Evolutionary conservation across 2,329 filamentous ascomycete genomes (phyloP), one percentile per base, ranked within the genome.

Genomic region (Fusarium newnesense): DNA sequence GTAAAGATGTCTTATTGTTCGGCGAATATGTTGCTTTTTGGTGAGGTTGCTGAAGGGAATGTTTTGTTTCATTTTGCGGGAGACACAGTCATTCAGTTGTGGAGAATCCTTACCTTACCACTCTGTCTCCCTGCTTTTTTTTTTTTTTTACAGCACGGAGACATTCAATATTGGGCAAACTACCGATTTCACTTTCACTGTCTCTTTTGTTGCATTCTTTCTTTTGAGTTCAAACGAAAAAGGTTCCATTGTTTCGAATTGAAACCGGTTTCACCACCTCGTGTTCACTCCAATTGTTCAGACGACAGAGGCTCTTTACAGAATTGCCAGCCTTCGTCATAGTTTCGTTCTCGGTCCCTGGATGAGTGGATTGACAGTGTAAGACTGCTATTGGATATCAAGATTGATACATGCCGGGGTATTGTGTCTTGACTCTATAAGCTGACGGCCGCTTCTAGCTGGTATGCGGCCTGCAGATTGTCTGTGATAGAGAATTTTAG

Each of bases 41-140:
- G 50, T 43, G 40, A 70, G 44, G 36, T 34, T 42, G 40, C 46
- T 47, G 43, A 60, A 63, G 57, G 70, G 70, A 64, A 70, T 53
- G 59, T 58, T 73, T 73, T 60, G 70, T 70, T 73, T 73, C 70
- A 67, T 60, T 60, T 32, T 52, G 60, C 28, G 39, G 52, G 50
- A 65, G 64, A 60, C 69, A 73, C 59, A 47, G 43, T 19, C 59
- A 47, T 39, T 19, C 59, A 57, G 39, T n/a, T 60, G 66, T 60
- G 53, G 66, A 73, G 43, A 50, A 70, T 70, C 50, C 53, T 37
- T 53, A 57, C 68, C 53, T 24, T 50, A 40, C 16, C 30, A 34
- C 47, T 34, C 47, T 44, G 50, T 53, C 64, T 64, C 64, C 69
- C 67, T 70, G 46, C 24, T 19, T 50, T 44, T 56, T 36, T 6